Conservation (phyloP, 1,284 basidiomycete species). For the Tilletia setariae region DNA sequence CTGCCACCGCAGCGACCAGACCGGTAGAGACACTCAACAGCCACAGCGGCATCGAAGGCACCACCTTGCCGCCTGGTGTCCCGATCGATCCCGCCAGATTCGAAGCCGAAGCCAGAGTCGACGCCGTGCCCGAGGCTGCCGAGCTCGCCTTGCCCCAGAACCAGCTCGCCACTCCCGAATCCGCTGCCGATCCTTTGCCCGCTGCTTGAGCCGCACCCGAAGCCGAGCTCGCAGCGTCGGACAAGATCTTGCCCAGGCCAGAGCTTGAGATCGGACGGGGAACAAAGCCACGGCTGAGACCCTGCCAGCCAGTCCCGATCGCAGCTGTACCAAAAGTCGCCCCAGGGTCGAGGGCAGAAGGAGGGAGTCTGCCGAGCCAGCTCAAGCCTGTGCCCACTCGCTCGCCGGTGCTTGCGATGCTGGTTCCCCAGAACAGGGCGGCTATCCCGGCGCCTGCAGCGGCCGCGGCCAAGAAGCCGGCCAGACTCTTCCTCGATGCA, state of each 20-base stretch:
- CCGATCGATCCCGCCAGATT: neutral
- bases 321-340: slow-evolving; percentile 38
- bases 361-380: slow-evolving; percentile 23
- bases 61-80: slow-evolving; percentile 16
- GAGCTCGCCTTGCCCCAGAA: neutral
- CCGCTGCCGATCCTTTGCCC: neutral
- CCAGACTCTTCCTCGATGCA: slow-evolving; percentile 78
- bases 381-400: slow-evolving; percentile 37
- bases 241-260: slow-evolving; percentile 28
- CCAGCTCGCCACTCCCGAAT: neutral
- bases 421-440: slow-evolving; percentile 69
- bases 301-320: slow-evolving; percentile 37
- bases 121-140: neutral
- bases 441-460: slow-evolving; percentile 73
- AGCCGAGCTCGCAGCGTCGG: slow-evolving; percentile 17
- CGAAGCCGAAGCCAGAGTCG: slow-evolving; percentile 1
- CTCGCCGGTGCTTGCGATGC: slow-evolving; percentile 37
- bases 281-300: slow-evolving; percentile 30
- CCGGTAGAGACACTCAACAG: slow-evolving; percentile 42
- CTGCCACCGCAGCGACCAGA: slow-evolving; percentile 54
- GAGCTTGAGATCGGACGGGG: slow-evolving; percentile 19
- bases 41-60: slow-evolving; percentile 42
- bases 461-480: slow-evolving; percentile 82
- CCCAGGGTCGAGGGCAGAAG: slow-evolving; percentile 7
- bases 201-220: neutral